Evolutionary conservation across 2,329 filamentous ascomycete genomes (phyloP), one percentile per base, ranked within the genome.

Genomic region (Colletotrichum plurivorum): DNA sequence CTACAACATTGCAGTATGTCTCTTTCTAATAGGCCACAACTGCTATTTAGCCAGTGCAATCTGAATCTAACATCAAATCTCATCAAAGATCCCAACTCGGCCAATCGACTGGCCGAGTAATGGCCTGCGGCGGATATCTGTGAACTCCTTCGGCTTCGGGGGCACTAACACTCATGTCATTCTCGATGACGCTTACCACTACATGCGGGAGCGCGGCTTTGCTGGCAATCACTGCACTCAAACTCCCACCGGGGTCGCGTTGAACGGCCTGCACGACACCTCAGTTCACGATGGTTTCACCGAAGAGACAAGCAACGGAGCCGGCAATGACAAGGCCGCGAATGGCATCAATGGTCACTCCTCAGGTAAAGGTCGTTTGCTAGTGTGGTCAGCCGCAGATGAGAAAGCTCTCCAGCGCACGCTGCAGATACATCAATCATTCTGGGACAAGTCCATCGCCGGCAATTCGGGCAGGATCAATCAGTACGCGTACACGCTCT

Each of bases 1-100:
- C 18, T 76, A 31, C 73, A 73, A 60, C 20, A 51, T 77, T 18
- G 13, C 20, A 22, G 63, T 67, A 55, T 5, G 53, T 43, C 15
- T n/a, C 13, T 43, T 5, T 5, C 15, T n/a, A 43, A 3, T n/a
- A 2, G 41, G 13, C n/a, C 31, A 2, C 31, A 36, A 36, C 8
- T 10, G 31, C 10, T 8, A 4, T 10, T 8, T 36, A 36, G 31
- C 1, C 31, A 9, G 31, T 2, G 31, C 7, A 36, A 10, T 36
- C 31, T 10, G 2, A 8, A 10, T 9, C 31, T 36, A 36, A 36
- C 31, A 36, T 10, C n/a, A 18, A n/a, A 52, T 7, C 4, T 5
- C 48, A 39, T 57, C 10, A 2, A 39, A 71, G 36, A 70, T 78
- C 16, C 52, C 65, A 9, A 48, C 53, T 5, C 12, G n/a, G 22